These are phyloP conservation scores for Hirsutella rhossiliensis DNA, from an alignment of 2,329 filamentous ascomycete species.

Conservation along the genomic window DNA sequence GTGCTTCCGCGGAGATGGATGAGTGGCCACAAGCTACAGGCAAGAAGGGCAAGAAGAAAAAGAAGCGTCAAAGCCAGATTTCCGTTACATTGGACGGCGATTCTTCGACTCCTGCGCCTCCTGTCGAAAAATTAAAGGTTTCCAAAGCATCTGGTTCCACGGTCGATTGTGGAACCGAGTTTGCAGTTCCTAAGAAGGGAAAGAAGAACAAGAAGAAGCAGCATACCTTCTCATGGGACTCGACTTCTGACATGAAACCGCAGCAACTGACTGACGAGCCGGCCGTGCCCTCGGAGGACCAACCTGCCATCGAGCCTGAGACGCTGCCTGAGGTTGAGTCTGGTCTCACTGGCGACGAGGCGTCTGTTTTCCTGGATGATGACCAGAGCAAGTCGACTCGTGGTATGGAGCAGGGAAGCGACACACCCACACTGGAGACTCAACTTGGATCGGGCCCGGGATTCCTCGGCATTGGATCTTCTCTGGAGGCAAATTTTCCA, in stretches of 20 bases:
- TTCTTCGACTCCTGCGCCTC: not conserved
- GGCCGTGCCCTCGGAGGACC: not conserved
- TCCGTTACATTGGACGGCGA: not conserved
- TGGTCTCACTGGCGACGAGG: not conserved
- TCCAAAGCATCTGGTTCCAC: not conserved
- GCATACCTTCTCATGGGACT: constrained; percentile 4
- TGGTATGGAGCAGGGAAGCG: not conserved
- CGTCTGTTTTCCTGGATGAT: not conserved
- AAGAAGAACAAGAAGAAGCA: constrained; percentile 11
- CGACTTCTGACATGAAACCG: not conserved
- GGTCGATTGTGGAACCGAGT: constrained; percentile 1
- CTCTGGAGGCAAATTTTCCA: too few relatives aligned
- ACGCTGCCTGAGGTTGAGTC: not conserved
- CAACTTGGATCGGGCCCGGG: not conserved
- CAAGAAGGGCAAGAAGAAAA: constrained; percentile 8
- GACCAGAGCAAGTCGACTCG: not conserved
- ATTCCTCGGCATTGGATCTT: not conserved
- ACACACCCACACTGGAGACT: not conserved
- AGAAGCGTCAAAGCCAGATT: constrained; percentile 3
- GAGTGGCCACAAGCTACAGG: constrained; percentile 1
- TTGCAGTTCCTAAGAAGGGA: constrained; percentile 3
- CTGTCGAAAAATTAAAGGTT: not conserved
- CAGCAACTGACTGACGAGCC: not conserved
- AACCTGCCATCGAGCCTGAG: not conserved
- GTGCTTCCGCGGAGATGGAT: not conserved